phyloP scores from a whole-genome alignment of 2,329 filamentous ascomycete genomes.

The Colletotrichum sp. region DNA sequence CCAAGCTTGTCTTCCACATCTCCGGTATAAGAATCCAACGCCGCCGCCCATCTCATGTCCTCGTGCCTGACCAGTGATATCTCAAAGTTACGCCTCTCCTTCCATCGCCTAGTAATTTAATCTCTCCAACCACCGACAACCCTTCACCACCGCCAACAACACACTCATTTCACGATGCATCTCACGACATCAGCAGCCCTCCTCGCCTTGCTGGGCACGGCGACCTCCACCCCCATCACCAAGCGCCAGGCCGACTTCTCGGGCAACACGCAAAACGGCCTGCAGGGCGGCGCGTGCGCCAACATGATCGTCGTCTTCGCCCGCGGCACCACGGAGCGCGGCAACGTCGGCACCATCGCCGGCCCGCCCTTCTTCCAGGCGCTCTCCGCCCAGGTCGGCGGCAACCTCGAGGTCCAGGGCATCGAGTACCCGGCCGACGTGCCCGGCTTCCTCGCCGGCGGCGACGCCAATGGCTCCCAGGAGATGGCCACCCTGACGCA shows the following conservation, averaged over 20 bases:
- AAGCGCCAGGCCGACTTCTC: slow-evolving; percentile 21
- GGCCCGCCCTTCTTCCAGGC: slow-evolving; percentile 57
- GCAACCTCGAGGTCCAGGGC: slow-evolving; percentile 56
- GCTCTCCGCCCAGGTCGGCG: slow-evolving; percentile 44
- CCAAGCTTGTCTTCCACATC: neutral
- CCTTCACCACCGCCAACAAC: neutral
- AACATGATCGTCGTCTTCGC: slow-evolving; percentile 60
- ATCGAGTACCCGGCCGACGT: slow-evolving; percentile 55
- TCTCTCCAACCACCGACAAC: neutral
- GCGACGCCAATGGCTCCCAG: slow-evolving; percentile 46
- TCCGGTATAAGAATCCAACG: slow-evolving; percentile 5
- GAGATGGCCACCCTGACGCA: slow-evolving; percentile 37
- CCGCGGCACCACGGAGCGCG: slow-evolving; percentile 57
- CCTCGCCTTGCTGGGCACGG: slow-evolving; percentile 15
- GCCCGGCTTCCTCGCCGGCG: slow-evolving; percentile 49
- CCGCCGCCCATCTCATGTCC: neutral
- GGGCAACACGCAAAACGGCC: slow-evolving; percentile 14
- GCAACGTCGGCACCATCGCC: slow-evolving; percentile 54
- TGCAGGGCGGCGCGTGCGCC: slow-evolving; percentile 36
- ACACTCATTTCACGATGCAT: neutral
- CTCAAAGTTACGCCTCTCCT: neutral
- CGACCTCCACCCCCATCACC: neutral
- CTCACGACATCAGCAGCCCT: neutral
- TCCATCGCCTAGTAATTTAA: neutral
- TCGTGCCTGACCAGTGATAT: neutral